A percentile compares a stretch with the other conserved stretches of the same genome.
These are phyloP conservation scores for Westerdykella ornata DNA, from an alignment of 2,329 filamentous ascomycete species.

Conservation along the genomic window DNA sequence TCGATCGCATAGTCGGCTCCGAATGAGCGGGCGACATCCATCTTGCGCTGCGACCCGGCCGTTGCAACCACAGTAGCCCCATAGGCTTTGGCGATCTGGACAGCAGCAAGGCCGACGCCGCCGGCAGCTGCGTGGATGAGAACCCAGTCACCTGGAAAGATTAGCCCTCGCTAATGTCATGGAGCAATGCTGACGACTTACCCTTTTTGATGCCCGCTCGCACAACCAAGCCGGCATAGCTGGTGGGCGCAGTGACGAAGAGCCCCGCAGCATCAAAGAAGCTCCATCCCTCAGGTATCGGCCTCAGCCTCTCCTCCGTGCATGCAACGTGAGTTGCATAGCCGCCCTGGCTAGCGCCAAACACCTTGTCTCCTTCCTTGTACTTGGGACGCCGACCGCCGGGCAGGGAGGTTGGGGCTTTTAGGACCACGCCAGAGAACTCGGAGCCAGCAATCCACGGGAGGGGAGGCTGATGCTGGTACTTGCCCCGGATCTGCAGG, in stretches of 20 bases:
- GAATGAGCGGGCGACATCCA: constrained; percentile 68
- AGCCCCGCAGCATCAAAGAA: constrained; percentile 80
- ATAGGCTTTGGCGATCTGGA: constrained; percentile 88
- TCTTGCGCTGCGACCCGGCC: constrained; percentile 72
- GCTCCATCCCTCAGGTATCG: constrained; percentile 73
- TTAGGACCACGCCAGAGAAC: constrained; percentile 72
- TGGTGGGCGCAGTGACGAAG: constrained; percentile 87
- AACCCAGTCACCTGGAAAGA: constrained; percentile 63
- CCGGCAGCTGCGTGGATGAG: constrained; percentile 89
- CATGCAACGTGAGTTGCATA: constrained; percentile 72
- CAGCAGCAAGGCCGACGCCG: constrained; percentile 82
- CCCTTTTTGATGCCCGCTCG: constrained; percentile 64
- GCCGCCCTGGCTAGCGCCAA: constrained; percentile 78
- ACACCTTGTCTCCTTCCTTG: constrained; percentile 73
- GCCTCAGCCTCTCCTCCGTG: constrained; percentile 59
- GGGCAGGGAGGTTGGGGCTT: constrained; percentile 51
- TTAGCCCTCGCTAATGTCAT: constrained; percentile 4
- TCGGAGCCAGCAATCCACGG: constrained; percentile 85
- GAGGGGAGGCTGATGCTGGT: constrained; percentile 82
- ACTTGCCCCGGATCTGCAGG: constrained; percentile 90
- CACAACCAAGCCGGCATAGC: constrained; percentile 74
- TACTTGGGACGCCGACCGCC: constrained; percentile 51
- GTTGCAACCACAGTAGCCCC: constrained; percentile 92
- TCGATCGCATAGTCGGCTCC: constrained; percentile 80
- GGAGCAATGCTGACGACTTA: constrained; percentile 7